Evolutionary conservation across 371 early-diverging fungal genomes (phyloP), one percentile per base, ranked within the genome.

Genomic region (Actinomucor elegans): DNA sequence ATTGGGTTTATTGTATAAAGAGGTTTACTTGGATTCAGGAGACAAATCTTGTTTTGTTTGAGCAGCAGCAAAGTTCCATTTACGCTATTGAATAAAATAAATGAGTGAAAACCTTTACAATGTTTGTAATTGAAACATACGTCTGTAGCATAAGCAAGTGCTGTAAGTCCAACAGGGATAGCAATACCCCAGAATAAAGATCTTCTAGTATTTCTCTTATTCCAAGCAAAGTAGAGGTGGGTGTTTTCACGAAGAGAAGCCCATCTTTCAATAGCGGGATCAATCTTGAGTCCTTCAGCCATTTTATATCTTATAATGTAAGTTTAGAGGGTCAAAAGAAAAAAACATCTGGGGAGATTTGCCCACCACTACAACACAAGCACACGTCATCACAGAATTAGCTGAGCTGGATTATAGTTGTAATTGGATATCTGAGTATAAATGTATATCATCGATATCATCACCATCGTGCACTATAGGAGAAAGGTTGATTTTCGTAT

Each of bases 201-300:
- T 18, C 52, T 51, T 53, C 80, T 71, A 24, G 73, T 52, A 40
- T 67, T 85, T 63, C 79, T 73, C 43, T 58, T 50, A 62, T 70
- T 83, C 80, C 81, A 82, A 18, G 54, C 48, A 54, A 77, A 85
- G 61, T 79, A 69, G 55, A 75, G 62, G 44, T 79, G 76, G 26
- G 80, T 79, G 55, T 82, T 81, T 59, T 85, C 84, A 71, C 86
- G 84, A 52, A 85, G 66, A 60, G 66, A 70, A 24, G 81, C 80
- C 86, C 86, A 85, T 64, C 80, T 74, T 54, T 85, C 86, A 59
- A 85, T 69, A 37, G 83, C 79, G 45, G 84, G 84, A 67, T 85
- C 86, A 50, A 64, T 27, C 55, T 73, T 73, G 35, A 77, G 56
- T 51, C 72, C 72, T 61, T 61, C 61, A 54, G 64, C 64, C 64